A percentile compares a stretch with the other conserved stretches of the same genome.
Evolutionary conservation across 257 asterid species (phyloP).

Genomic region (Striga asiatica): DNA sequence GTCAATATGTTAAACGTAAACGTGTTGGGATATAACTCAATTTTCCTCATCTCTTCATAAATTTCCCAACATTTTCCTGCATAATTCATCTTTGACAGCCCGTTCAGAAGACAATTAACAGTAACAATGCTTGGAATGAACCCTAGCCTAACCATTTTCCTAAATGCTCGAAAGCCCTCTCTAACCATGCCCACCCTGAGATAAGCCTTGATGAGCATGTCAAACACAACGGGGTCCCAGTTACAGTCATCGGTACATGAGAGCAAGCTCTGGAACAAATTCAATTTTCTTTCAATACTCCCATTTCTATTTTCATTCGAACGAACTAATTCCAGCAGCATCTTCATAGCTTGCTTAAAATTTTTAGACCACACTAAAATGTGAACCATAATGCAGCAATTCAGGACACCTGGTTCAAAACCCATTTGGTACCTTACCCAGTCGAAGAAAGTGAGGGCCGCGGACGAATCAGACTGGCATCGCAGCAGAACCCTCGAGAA

Average conservation of each 20-base stretch:
- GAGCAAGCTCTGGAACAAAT: constrained; percentile 42
- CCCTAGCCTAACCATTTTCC: constrained; percentile 38
- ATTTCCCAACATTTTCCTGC: constrained; percentile 63
- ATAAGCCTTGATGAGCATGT: constrained; percentile 82
- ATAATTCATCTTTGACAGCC: constrained; percentile 44
- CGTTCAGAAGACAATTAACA: constrained; percentile 46
- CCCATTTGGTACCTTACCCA: constrained; percentile 52
- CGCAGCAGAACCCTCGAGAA: constrained; percentile 64
- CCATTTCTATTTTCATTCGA: constrained; percentile 17
- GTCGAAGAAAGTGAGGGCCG: constrained; percentile 55
- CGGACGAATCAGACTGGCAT: constrained; percentile 69
- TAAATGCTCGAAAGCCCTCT: constrained; percentile 44
- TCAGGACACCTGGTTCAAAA: constrained; percentile 27
- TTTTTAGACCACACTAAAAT: constrained; percentile 65
- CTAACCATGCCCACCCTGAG: constrained; percentile 43
- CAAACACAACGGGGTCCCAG: constrained; percentile 82
- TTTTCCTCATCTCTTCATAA: constrained; percentile 45
- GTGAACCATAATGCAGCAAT: constrained; percentile 53
- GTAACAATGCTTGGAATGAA: constrained; percentile 54
- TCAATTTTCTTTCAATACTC: constrained; percentile 9
- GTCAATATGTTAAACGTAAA: constrained; percentile 71
- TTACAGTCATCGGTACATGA: constrained; percentile 42
- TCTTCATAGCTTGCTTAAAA: constrained; percentile 51
- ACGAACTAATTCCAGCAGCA: constrained; percentile 44
- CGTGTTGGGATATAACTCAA: constrained; percentile 52